Conservation (phyloP, 2,329 filamentous ascomycete genomes). For the Thielaviopsis euricoi region DNA sequence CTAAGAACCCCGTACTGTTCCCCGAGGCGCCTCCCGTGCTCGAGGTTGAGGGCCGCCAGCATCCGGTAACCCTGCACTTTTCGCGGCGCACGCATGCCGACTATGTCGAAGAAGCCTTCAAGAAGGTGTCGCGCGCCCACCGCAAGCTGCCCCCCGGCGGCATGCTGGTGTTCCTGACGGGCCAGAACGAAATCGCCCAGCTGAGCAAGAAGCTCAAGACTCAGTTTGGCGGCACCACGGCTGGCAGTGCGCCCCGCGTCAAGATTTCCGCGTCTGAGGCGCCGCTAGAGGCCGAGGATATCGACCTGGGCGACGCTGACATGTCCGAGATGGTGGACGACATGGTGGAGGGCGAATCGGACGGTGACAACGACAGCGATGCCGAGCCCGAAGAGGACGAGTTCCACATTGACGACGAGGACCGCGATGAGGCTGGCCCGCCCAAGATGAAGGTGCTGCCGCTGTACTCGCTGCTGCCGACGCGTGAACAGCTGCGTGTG, state of each 20-base stretch:
- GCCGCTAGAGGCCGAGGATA: conserved; percentile 69
- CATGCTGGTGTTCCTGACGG: conserved; percentile 87
- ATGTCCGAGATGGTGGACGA: conserved; percentile 36
- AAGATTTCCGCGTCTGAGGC: conserved; percentile 62
- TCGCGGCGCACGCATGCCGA: conserved; percentile 66
- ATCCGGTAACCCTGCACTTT: conserved; percentile 81
- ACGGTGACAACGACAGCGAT: conserved; percentile 38
- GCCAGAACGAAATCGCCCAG: conserved; percentile 76
- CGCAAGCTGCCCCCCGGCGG: conserved; percentile 77
- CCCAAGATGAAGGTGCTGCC: conserved; percentile 79
- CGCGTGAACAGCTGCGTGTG: conserved; percentile 76
- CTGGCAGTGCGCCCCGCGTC: conserved; percentile 46
- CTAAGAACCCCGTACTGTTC: conserved; percentile 69
- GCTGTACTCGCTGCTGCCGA: conserved; percentile 81
- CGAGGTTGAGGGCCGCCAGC: conserved; percentile 81
- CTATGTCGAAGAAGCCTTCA: conserved; percentile 80
- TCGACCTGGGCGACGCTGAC: conserved; percentile 59
- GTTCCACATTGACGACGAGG: conserved; percentile 51
- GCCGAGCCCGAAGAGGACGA: conserved; percentile 36
- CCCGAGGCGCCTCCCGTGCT: conserved; percentile 63
- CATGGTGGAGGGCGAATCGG: conserved; percentile 41
- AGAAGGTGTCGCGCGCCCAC: conserved; percentile 76
- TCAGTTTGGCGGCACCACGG: conserved; percentile 41
- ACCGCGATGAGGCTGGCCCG: conserved; percentile 33
- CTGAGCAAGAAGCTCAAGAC: conserved; percentile 67